Evolutionary conservation across 371 early-diverging fungal species (phyloP), one percentile per base, ranked within the genome.

Genomic region (Mycotypha africana): DNA sequence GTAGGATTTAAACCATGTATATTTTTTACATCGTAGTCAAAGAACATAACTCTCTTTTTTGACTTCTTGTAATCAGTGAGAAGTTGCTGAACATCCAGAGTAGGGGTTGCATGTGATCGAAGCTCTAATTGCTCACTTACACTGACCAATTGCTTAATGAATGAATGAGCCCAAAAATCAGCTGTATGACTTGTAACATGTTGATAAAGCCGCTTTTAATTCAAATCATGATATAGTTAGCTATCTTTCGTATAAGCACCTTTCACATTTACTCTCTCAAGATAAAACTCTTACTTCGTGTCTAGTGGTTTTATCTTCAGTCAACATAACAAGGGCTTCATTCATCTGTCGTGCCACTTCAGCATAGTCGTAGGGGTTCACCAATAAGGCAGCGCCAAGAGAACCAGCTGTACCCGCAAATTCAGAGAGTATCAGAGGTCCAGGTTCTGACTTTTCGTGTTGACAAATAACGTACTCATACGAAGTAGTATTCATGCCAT

Each of bases 401-500:
- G 92, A 85, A 10, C 95, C 93, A 2, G 96, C 92, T 2, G 98
- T 93, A 12, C 98, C 99, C 15, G 98, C 92, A 73, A 97, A 97
- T 66, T 99, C 98, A 47, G 92, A 91, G 37, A 99, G 70, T 15
- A 99, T 92, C 31, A 99, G 74, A n/a, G 93, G 89, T 0, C 93
- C 92, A 39, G 82, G 76, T 37, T 84, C 74, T 35, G 35, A 12
- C 28, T 87, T 90, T 31, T 91, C 88, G 38, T 92, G 88, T 61
- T 98, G 98, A 73, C 97, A 99, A 36, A 97, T 81, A 33, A 98
- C 84, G 68, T 91, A 99, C 64, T 99, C 99, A 42, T 97, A 89
- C 28, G 92, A 89, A 1, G 98, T 98, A 8, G 99, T 91, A 72
- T 99, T 99, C 99, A 99, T 99, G 40, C 99, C 99, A 69, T 99